Percentiles rank a stretch among this genome's conserved stretches.
phyloP scores from a whole-genome alignment of 352 stramenopile species.

The Pythium grandisporangium region DNA sequence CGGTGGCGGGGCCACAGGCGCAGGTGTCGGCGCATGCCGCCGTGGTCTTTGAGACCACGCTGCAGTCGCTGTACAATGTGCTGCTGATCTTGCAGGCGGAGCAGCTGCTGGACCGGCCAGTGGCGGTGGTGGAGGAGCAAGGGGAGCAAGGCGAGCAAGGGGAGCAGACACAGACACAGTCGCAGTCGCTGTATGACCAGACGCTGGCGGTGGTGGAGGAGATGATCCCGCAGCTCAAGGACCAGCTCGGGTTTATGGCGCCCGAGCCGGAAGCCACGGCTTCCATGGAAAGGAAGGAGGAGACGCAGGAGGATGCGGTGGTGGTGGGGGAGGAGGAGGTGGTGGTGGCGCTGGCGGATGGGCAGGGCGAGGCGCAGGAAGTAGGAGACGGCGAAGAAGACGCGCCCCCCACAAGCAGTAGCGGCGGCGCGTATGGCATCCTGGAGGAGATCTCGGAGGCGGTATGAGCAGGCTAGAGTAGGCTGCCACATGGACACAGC shows the following conservation, averaged over 20 bases:
- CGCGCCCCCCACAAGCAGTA: constrained; percentile 5
- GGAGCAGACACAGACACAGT: not conserved
- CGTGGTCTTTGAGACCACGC: constrained; percentile 77
- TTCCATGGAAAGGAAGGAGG: constrained; percentile 8
- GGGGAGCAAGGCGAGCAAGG: not conserved
- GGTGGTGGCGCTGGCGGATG: not conserved
- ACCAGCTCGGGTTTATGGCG: constrained; percentile 50
- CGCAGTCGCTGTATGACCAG: constrained; percentile 49
- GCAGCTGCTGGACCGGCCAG: constrained; percentile 50
- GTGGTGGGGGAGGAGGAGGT: not conserved
- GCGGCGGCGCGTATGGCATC: constrained; percentile 10
- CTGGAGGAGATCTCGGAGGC: constrained; percentile 18
- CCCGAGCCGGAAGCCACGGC: constrained; percentile 8
- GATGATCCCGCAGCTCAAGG: constrained; percentile 67
- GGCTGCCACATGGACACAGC: too few relatives aligned
- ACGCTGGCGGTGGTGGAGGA: constrained; percentile 65
- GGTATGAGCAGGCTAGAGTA: constrained; percentile 8
- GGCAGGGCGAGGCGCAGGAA: not conserved
- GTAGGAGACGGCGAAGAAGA: not conserved
- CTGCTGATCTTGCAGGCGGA: constrained; percentile 77
- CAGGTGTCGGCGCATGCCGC: constrained; percentile 30
- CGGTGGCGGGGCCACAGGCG: constrained; percentile 9
- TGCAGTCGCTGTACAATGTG: constrained; percentile 83
- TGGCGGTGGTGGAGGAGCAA: constrained; percentile 30
- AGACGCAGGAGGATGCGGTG: not conserved